phyloP scores from a whole-genome alignment of 495 filamentous ascomycete species.

The Penicillium robsamsonii region DNA sequence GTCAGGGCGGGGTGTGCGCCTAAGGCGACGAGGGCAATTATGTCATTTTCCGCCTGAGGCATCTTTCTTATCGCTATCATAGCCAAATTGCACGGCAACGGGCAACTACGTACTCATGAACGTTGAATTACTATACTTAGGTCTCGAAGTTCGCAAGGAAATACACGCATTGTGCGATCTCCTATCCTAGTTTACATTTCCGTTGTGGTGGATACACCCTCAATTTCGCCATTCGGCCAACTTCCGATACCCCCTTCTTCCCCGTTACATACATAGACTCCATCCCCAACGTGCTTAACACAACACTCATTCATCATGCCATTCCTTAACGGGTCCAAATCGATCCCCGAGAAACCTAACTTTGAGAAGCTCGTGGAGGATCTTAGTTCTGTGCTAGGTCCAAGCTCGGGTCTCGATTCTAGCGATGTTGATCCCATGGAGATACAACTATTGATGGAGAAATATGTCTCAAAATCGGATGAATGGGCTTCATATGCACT shows the following conservation, averaged over 20 bases:
- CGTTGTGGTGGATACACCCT: background rate
- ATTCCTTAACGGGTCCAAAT: conserved; percentile 24
- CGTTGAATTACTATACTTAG: background rate
- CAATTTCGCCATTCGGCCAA: conserved; percentile 9
- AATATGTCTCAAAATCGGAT: conserved; percentile 60
- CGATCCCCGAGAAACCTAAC: conserved; percentile 19
- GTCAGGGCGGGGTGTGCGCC: conserved; percentile 33
- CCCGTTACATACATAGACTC: background rate
- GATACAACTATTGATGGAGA: conserved; percentile 65
- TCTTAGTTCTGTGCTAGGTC: conserved; percentile 68
- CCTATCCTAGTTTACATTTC: background rate
- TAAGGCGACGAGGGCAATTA: conserved; percentile 27
- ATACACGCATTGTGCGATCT: background rate
- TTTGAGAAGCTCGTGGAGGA: conserved; percentile 75
- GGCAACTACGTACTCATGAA: background rate
- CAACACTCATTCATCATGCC: conserved; percentile 32
- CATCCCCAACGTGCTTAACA: background rate
- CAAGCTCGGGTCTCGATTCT: conserved; percentile 75
- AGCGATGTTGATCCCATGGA: conserved; percentile 71
- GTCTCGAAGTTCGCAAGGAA: background rate
- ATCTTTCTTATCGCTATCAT: conserved; percentile 26
- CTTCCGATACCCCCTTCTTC: conserved; percentile 20
- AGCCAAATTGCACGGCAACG: background rate
- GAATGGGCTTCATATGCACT: conserved; percentile 77
- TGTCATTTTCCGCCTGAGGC: conserved; percentile 24